Base-by-base conservation (phyloP, 2,329 filamentous ascomycete genomes). In the Colletotrichum kahawae region DNA sequence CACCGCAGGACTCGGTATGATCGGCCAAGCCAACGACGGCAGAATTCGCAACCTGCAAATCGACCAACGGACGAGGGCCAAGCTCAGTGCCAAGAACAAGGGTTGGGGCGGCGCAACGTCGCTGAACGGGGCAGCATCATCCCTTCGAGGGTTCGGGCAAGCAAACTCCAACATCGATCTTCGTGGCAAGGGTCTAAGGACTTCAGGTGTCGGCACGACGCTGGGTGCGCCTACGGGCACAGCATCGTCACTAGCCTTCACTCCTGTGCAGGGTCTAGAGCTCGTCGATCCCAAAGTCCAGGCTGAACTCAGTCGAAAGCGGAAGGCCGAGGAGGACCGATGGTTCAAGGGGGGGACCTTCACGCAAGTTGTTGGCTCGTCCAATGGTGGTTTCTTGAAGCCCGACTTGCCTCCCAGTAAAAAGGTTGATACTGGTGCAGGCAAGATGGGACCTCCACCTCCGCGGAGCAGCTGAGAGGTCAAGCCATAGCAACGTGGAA, bases 271-370 rank as follows among this genome's bases (percentile, higher is more conserved):
- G 82, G 97, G 97, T 3, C 89, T 99, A 51, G 96, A 99, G 86
- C 90, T 99, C 14, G 96, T 98, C 8, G 96, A 98, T 83, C 97
- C 97, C 27, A 98, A 97, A 87, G 92, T 94, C 72, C 93, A 95
- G 79, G 94, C 95, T 9, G 95, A 98, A 86, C 90, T 98, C 83
- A 95, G 91, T 82, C 91, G 95, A 79, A 98, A 98, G 88, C 89
- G 95, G 77, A 97, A 98, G 83, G 96, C 95, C 1, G 97, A 98
- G 77, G 95, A 98, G 82, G 96, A 98, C 82, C 90, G 95, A 48
- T 99, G 95, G 93, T 99, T 99, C 88, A 98, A 97, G 84, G 95
- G 95, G 62, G 97, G 97, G n/a, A 96, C 95, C 0, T 99, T 99
- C 82, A 98, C 97, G 10, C 96, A 98, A 83, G 91, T 98, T 71